Conservation (phyloP, 2,329 filamentous ascomycete genomes). For the Neonectria sp. region DNA sequence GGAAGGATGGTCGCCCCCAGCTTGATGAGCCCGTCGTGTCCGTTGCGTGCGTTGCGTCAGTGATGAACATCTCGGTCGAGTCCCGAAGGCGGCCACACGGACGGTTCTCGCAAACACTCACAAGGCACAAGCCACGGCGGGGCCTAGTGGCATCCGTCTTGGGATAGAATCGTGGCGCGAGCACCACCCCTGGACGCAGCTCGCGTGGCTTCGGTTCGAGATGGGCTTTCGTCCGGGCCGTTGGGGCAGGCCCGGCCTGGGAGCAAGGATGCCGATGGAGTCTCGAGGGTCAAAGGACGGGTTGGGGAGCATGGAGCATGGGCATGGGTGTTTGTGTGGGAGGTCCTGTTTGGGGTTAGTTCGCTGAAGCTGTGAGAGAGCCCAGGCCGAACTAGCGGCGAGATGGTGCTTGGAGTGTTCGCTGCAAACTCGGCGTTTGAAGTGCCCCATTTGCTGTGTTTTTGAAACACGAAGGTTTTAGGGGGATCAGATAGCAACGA, state of each 20-base stretch:
- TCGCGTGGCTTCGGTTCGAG: constrained; percentile 46
- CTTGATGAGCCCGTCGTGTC: constrained; percentile 10
- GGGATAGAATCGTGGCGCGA: constrained; percentile 24
- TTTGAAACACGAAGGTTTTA: constrained; percentile 16
- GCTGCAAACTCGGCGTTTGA: constrained; percentile 39
- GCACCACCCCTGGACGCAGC: constrained; percentile 18
- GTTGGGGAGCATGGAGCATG: constrained; percentile 36
- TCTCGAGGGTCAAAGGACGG: constrained; percentile 23
- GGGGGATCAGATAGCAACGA: not conserved
- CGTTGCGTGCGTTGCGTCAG: constrained; percentile 34
- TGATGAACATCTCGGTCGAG: constrained; percentile 43
- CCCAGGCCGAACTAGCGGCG: constrained; percentile 37
- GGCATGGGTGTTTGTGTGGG: constrained; percentile 13
- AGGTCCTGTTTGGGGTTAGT: constrained; percentile 33
- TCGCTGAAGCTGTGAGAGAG: constrained; percentile 26
- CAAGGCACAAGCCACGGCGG: not conserved
- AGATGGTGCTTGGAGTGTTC: constrained; percentile 26
- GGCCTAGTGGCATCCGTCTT: not conserved
- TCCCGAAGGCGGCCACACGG: constrained; percentile 43
- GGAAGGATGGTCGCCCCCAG: constrained; percentile 4
- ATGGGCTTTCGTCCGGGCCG: constrained; percentile 41
- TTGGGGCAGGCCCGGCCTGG: constrained; percentile 43
- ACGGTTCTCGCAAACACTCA: constrained; percentile 17
- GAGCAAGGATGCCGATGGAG: constrained; percentile 39
- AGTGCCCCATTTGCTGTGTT: constrained; percentile 8